Evolutionary conservation across 2,329 filamentous ascomycete species (phyloP).

Genomic region (Blastomyces silverae): DNA sequence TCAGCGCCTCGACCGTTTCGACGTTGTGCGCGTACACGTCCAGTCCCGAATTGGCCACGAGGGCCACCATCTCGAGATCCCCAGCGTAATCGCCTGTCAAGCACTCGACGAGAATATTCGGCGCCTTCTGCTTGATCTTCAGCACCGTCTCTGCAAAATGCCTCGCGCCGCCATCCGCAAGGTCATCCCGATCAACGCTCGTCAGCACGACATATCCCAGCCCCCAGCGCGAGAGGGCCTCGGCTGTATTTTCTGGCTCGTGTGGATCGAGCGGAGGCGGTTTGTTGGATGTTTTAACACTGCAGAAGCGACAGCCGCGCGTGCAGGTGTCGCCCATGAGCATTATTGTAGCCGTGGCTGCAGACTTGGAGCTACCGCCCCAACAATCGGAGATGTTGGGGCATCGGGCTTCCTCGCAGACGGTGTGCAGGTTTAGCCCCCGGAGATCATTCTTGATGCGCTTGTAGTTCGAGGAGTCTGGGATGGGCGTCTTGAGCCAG

Average conservation of each 20-base stretch:
- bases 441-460: constrained; percentile 90
- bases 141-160: constrained; percentile 93
- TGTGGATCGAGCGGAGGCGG: constrained; percentile 83
- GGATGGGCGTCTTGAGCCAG: constrained; percentile 96
- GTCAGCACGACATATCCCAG: constrained; percentile 94
- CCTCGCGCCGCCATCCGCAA: constrained; percentile 75
- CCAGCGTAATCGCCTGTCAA: constrained; percentile 75
- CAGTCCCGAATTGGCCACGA: constrained; percentile 79
- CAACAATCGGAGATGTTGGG: constrained; percentile 98
- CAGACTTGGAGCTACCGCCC: constrained; percentile 81
- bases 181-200: constrained; percentile 85
- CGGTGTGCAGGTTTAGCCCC: constrained; percentile 83
- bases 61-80: constrained; percentile 74
- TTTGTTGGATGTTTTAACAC: constrained; percentile 76
- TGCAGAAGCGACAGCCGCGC: constrained; percentile 91
- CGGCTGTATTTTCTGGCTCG: constrained; percentile 93
- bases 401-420: constrained; percentile 95
- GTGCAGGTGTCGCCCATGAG: constrained; percentile 99
- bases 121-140: constrained; percentile 75
- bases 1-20: constrained; percentile 87
- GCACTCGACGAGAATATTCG: constrained; percentile 42
- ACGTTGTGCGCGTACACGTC: constrained; percentile 98
- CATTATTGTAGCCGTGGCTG: constrained; percentile 97
- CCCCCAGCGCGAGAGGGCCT: constrained; percentile 87
- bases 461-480: constrained; percentile 78